phyloP scores from a whole-genome alignment of 768 basidiomycete species.

The Xerocomus brunneocitrinus region DNA sequence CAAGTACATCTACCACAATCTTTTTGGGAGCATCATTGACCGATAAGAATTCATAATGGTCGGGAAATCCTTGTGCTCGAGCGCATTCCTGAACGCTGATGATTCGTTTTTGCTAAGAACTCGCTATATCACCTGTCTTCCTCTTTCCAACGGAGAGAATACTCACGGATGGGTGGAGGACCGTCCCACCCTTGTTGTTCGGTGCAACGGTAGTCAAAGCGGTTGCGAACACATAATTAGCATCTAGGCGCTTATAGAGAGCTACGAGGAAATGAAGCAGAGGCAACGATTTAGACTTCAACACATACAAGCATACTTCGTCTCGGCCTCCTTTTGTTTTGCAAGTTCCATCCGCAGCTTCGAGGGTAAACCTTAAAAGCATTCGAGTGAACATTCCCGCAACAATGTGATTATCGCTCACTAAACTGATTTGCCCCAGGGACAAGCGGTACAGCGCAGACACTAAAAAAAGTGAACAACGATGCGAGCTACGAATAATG shows the following conservation, averaged over 20 bases:
- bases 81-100: conserved; percentile 65
- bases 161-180: conserved; percentile 46
- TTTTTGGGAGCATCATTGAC: conserved; percentile 32
- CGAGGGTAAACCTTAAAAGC: conserved; percentile 38
- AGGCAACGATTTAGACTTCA: neutral
- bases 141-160: neutral
- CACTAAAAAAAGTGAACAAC: conserved; percentile 30
- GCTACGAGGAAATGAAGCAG: conserved; percentile 30
- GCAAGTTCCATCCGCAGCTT: conserved; percentile 36
- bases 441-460: conserved; percentile 50
- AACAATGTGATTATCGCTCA: conserved; percentile 22
- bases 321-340: conserved; percentile 26
- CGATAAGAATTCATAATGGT: conserved; percentile 59
- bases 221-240: conserved; percentile 52
- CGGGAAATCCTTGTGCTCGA: conserved; percentile 76
- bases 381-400: neutral
- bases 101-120: conserved; percentile 62
- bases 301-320: conserved; percentile 25
- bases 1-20: conserved; percentile 50
- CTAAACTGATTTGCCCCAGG: conserved; percentile 49
- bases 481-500: neutral
- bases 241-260: conserved; percentile 55
- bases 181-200: conserved; percentile 40
- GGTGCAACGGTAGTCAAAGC: conserved; percentile 57
- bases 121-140: neutral